Evolutionary conservation across 192 early-diverging fungal genomes (phyloP), one percentile per base, ranked within the genome.

Genomic region (Ambispora gerdemannii): DNA sequence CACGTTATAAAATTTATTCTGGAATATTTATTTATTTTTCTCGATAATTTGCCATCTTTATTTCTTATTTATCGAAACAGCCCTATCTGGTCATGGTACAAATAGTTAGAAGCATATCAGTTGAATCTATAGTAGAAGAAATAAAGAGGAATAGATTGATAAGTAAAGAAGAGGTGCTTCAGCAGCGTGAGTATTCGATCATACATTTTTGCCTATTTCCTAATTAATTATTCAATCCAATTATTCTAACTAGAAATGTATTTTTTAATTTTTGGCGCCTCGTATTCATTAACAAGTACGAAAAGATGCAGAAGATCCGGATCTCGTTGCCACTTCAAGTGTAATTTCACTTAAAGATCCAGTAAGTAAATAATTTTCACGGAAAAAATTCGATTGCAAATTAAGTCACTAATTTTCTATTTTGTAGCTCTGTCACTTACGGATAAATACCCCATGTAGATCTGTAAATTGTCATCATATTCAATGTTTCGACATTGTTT

Each of bases 401-500:
- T 4, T 28, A 22, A 63, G 19, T 65, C 52, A 31, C 25, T 34
- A 50, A 17, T 63, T 62, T 52, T 43, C 38, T 35, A 35, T 27
- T 24, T 24, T 38, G 11, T 73, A 87, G 81, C 75, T 87, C 31
- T 83, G 83, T 11, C 84, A 86, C 33, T 83, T 81, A 17, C 85
- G 90, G 7, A 92, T 95, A 38, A 76, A 61, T 0, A 72, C 79
- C 20, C 91, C 93, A 0, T 79, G 76, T 4, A 84, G 89, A 31
- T 84, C 89, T 0, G 75, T 61, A 15, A 72, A 76, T 8, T 95
- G 93, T 68, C 69, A 83, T 36, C 93, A 95, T 72, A 56, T 90
- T n/a, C 91, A 95, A 74, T 95, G 93, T 74, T 95, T 92, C 77
- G 93, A 95, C 63, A 82, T 79, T 15, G 82, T 78, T 4, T 87